Base-by-base conservation (phyloP, 148 eudicot genomes). In the Cornus controversa region DNA sequence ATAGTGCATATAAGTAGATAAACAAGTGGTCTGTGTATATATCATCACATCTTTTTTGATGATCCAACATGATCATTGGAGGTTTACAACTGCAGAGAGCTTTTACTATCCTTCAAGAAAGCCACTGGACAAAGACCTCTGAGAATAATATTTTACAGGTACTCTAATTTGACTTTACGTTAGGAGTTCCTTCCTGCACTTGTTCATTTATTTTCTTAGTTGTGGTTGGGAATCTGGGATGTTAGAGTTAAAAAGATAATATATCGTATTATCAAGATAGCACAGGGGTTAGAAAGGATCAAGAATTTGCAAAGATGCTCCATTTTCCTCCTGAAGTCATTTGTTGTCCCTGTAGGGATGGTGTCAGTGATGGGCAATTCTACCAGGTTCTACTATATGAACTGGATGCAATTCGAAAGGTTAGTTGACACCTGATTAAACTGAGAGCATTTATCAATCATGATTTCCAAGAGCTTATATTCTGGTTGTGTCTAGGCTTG, bases 371-470 rank as follows among this genome's bases (percentile, higher is more conserved):
- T 72, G 97, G 98, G 62, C 98, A 94, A 72, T 94, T 94, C 81
- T 94, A 92, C 81, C 97, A 94, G 78, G 94, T 94, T 77, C 84
- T 94, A 63, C 86, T 90, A 4, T 92, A 88, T 78, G 98, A 94
- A 72, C 94, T 94, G n/a, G 98, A 94, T 83, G 98, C 97, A 71
- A 92, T 94, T 66, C 90, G 98, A 75, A 94, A 94, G 98, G 98
- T 94, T 79, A 54, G 75, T 62, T 72, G 63, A 5, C 13, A 0
- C 54, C 29, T 45, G 20, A 23, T 75, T 26, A 16, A 45, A 7
- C 28, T 45, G 10, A 36, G 27, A 66, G 28, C 36, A 53, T n/a
- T 40, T 26, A 1, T 25, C 28, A 20, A 27, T 10, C 14, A 3
- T 4, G 3, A 75, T 7, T 23, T 70, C 13, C 24, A 15, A 1